Evolutionary conservation across 1,139 yeast species (phyloP).

Genomic region (Taphrina sp.): DNA sequence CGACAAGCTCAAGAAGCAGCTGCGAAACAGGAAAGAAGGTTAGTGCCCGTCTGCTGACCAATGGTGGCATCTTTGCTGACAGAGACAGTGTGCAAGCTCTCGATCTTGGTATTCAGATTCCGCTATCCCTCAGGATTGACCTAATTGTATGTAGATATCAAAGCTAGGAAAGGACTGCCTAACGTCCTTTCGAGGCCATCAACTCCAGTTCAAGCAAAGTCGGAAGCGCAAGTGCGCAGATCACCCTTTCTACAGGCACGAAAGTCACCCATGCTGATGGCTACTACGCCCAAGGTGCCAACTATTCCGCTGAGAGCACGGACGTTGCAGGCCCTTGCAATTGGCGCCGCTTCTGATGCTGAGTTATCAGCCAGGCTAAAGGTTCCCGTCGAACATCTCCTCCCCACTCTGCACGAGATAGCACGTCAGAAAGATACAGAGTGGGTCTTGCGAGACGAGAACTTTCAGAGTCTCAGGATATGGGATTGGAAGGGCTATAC

Average conservation of each 20-base stretch:
- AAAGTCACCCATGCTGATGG: constrained; percentile 27
- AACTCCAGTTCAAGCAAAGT: background rate
- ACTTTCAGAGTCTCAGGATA: constrained; percentile 43
- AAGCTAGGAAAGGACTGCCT: background rate
- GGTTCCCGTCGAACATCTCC: constrained; percentile 5
- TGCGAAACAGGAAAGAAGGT: constrained; percentile 31
- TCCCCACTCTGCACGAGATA: constrained; percentile 15
- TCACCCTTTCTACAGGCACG: constrained; percentile 30
- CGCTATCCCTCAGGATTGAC: background rate
- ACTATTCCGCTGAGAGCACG: constrained; percentile 11
- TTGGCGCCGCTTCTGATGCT: constrained; percentile 10
- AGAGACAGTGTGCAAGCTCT: background rate
- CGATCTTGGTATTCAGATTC: background rate
- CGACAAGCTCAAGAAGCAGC: constrained; percentile 31
- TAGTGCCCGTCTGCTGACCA: no score
- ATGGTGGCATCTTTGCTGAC: no score
- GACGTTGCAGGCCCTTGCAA: constrained; percentile 23
- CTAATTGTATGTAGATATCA: background rate
- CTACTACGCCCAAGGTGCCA: constrained; percentile 10
- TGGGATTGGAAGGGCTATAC: constrained; percentile 46
- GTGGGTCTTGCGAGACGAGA: constrained; percentile 40
- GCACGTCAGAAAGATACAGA: background rate
- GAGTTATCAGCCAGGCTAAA: constrained; percentile 14
- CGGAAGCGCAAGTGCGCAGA: constrained; percentile 3
- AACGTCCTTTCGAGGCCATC: background rate